Conservation (phyloP, 2,329 filamentous ascomycete species). For the Mollisiaceae sp. region DNA sequence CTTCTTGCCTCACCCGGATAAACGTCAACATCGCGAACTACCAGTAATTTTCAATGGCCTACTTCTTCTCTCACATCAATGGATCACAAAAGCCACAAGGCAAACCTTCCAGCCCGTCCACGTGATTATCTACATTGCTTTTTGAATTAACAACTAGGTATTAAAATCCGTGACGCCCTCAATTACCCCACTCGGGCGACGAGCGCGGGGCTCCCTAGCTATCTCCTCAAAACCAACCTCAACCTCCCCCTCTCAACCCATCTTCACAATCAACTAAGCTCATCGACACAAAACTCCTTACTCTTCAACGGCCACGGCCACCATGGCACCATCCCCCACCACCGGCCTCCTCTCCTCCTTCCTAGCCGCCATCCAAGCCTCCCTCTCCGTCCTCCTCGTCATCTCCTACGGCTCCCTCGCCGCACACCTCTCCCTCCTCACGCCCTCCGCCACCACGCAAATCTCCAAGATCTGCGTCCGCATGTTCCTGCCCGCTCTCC, state of each 20-base stretch:
- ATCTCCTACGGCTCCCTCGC: constrained; percentile 52
- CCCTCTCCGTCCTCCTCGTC: constrained; percentile 53
- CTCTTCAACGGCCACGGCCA: no score
- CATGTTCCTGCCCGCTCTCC: constrained; percentile 52
- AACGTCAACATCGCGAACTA: background rate
- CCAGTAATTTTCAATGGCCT: background rate
- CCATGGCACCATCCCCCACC: constrained; percentile 35
- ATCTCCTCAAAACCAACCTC: background rate
- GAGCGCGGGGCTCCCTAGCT: no score
- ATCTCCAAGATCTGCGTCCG: constrained; percentile 54
- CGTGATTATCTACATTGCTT: background rate
- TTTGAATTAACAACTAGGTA: background rate
- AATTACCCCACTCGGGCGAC: background rate
- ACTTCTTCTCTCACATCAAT: constrained; percentile 1
- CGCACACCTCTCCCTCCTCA: constrained; percentile 47
- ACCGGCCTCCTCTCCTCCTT: constrained; percentile 47
- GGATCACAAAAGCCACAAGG: background rate
- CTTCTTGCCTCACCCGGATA: background rate
- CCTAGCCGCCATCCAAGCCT: constrained; percentile 52
- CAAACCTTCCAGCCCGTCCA: background rate
- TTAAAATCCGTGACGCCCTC: no score
- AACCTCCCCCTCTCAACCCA: background rate
- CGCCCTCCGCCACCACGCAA: constrained; percentile 45
- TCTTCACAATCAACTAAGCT: background rate
- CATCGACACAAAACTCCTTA: no score